Evolutionary conservation across 1,284 basidiomycete species (phyloP).

Genomic region (Cutaneotrichosporon sp.): DNA sequence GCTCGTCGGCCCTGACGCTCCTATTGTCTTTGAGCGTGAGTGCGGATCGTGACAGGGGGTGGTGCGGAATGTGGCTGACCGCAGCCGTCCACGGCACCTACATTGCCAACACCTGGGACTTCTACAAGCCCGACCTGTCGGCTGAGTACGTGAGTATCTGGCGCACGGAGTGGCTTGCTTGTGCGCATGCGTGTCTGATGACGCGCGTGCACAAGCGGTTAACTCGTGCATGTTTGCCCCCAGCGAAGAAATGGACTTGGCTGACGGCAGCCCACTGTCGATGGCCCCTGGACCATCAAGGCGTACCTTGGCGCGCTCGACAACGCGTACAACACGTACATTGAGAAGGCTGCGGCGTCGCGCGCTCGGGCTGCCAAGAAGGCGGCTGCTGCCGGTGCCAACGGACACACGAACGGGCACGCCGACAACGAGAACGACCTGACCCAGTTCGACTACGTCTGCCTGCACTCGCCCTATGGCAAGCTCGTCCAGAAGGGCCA

Average conservation of each 20-base stretch:
- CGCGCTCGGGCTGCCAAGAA: constrained; percentile 50
- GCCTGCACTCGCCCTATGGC: constrained; percentile 95
- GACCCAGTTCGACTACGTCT: constrained; percentile 79
- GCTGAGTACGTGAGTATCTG: constrained; percentile 52
- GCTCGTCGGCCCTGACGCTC: constrained; percentile 93
- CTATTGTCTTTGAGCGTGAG: constrained; percentile 91
- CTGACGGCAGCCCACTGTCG: constrained; percentile 76
- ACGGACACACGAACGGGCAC: constrained; percentile 43
- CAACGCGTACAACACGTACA: constrained; percentile 81
- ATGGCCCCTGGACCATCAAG: constrained; percentile 93
- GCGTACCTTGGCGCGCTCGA: constrained; percentile 95
- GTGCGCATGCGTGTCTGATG: no score
- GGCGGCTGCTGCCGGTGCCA: constrained; percentile 38
- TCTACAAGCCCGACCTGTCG: constrained; percentile 88
- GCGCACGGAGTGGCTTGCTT: not conserved
- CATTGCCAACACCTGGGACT: constrained; percentile 98
- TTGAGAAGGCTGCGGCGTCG: constrained; percentile 73
- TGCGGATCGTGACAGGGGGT: constrained; percentile 29
- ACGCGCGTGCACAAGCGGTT: not conserved
- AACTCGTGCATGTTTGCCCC: not conserved
- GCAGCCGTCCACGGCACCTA: constrained; percentile 94
- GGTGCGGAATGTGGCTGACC: constrained; percentile 1
- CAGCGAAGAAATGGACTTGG: not conserved
- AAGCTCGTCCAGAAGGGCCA: constrained; percentile 98
- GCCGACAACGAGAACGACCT: constrained; percentile 57